These are phyloP conservation scores for Tillandsia fasciculata DNA, from an alignment of 176 grass and related monocot genomes.

Conservation along the genomic window DNA sequence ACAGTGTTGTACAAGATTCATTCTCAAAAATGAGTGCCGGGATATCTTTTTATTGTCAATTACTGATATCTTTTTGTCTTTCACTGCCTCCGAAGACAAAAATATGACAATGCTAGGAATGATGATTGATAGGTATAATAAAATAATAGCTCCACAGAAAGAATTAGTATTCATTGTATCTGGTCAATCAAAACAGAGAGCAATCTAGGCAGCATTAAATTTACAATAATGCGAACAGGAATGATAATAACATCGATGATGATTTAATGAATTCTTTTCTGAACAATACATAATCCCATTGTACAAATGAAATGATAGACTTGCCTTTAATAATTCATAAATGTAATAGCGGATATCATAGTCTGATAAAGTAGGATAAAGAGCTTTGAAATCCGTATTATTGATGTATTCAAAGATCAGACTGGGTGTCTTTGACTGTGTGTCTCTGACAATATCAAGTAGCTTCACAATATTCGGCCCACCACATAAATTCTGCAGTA, in stretches of 20 bases:
- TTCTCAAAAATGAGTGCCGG: no score
- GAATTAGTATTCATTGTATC: background rate
- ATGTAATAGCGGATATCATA: constrained; percentile 93
- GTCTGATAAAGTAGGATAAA: constrained; percentile 78
- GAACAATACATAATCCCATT: background rate
- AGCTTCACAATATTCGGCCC: constrained; percentile 84
- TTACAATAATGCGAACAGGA: background rate
- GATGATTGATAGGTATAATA: no score
- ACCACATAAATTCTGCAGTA: constrained; percentile 96
- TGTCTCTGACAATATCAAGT: constrained; percentile 90
- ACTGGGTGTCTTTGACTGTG: constrained; percentile 88
- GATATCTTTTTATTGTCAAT: no score
- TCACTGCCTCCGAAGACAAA: no score
- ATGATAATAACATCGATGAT: background rate
- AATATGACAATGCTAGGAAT: no score
- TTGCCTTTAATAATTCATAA: constrained; percentile 87
- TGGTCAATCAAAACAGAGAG: background rate
- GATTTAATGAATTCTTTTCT: background rate
- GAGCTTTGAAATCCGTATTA: constrained; percentile 92
- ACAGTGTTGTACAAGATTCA: no score
- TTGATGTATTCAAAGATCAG: constrained; percentile 93
- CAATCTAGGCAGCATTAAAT: background rate
- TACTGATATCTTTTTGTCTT: no score
- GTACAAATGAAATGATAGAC: constrained; percentile 8
- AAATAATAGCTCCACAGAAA: background rate